phyloP scores from a whole-genome alignment of 768 basidiomycete genomes.

The Trametes elegans region DNA sequence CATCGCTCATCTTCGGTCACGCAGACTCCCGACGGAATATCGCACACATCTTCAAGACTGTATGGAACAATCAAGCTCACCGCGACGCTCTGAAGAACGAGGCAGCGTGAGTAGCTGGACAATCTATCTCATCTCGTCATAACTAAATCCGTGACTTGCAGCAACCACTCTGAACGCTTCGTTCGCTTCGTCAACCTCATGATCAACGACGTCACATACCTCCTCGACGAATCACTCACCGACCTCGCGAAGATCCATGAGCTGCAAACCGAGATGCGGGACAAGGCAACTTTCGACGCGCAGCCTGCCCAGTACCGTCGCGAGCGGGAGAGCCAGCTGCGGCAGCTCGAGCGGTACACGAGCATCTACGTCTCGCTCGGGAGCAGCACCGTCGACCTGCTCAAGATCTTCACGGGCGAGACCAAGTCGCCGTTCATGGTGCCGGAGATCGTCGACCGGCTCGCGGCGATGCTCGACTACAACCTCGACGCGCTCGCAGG shows the following conservation, averaged over 20 bases:
- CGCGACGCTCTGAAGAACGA: conserved; percentile 82
- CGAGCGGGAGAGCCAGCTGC: conserved; percentile 77
- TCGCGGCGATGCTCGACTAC: conserved; percentile 96
- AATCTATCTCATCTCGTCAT: background rate
- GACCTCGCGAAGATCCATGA: conserved; percentile 86
- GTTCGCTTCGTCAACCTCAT: conserved; percentile 95
- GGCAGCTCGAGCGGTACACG: conserved; percentile 80
- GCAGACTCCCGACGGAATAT: conserved; percentile 68
- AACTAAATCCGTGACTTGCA: conserved; percentile 27
- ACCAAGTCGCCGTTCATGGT: conserved; percentile 93
- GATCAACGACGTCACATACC: conserved; percentile 98
- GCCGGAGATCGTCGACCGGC: conserved; percentile 90
- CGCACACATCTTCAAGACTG: conserved; percentile 78
- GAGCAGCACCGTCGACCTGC: conserved; percentile 82
- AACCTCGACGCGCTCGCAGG: conserved; percentile 89
- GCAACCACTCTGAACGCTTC: conserved; percentile 83
- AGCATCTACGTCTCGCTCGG: conserved; percentile 86
- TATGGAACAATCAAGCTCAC: conserved; percentile 91
- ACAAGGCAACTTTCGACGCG: conserved; percentile 66
- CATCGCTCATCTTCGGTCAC: background rate
- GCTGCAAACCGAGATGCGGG: conserved; percentile 83
- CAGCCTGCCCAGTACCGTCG: conserved; percentile 70
- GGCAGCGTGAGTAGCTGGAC: conserved; percentile 54
- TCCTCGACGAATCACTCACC: conserved; percentile 93
- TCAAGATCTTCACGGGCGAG: conserved; percentile 90